Evolutionary conservation across 169 alveolate species (phyloP).

Genomic region (Plasmodium ovale): DNA sequence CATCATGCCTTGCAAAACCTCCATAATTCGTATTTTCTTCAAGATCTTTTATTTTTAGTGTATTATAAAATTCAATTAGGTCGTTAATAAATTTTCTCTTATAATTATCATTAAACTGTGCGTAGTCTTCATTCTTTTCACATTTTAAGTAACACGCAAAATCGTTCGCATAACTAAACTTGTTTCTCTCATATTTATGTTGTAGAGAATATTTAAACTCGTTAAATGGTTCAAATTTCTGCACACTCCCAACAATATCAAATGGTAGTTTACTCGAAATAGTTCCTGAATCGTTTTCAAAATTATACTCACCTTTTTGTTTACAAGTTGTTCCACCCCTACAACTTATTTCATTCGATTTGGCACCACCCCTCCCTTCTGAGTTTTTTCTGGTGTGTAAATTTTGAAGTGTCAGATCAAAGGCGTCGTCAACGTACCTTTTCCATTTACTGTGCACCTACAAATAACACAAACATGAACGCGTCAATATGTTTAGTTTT

Average conservation of each 20-base stretch:
- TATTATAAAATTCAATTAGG: conserved; percentile 24
- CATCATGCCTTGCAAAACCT: neutral
- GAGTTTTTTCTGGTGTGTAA: neutral
- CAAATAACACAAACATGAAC: neutral
- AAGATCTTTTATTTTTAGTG: neutral
- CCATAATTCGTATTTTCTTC: neutral
- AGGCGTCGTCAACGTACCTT: conserved; percentile 13
- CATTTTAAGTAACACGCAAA: neutral
- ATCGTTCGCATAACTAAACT: neutral
- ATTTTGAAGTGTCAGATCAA: conserved; percentile 18
- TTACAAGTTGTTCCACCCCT: neutral
- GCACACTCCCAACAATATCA: neutral
- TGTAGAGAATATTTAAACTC: neutral
- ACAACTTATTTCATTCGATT: neutral
- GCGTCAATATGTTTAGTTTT: neutral
- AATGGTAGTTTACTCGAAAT: neutral
- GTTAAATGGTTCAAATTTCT: neutral
- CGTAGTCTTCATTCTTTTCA: neutral
- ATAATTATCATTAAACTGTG: conserved; percentile 3
- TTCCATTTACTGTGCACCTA: conserved; percentile 42
- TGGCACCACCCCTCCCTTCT: neutral
- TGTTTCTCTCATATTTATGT: conserved; percentile 21
- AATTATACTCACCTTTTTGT: neutral
- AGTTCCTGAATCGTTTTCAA: neutral
- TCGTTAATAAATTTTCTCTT: conserved; percentile 34